Evolutionary conservation across 192 early-diverging fungal genomes (phyloP).

Genomic region (Entomortierella lignicola): DNA sequence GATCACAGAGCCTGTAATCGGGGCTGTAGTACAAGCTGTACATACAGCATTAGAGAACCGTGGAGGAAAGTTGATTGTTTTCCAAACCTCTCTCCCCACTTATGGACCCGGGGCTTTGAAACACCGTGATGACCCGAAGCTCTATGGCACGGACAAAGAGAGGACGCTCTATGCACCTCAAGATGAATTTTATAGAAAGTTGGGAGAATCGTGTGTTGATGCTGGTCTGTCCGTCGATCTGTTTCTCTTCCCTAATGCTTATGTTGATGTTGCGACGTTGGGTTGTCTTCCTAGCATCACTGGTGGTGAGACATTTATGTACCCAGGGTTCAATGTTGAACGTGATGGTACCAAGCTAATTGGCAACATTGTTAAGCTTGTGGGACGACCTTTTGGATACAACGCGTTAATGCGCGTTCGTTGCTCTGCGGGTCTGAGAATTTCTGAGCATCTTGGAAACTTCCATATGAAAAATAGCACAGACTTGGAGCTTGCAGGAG

Average conservation of each 20-base stretch:
- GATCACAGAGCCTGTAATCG: conserved; percentile 79
- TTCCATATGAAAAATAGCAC: conserved; percentile 92
- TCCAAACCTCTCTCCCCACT: conserved; percentile 89
- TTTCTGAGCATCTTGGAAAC: conserved; percentile 93
- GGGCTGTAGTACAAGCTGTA: conserved; percentile 82
- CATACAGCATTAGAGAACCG: conserved; percentile 76
- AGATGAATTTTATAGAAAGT: conserved; percentile 85
- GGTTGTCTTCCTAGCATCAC: conserved; percentile 84
- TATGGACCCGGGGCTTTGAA: conserved; percentile 90
- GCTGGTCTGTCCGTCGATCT: conserved; percentile 88
- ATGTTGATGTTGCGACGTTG: conserved; percentile 91
- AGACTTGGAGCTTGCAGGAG: conserved; percentile 92
- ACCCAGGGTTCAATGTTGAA: conserved; percentile 82
- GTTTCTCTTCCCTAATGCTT: conserved; percentile 90
- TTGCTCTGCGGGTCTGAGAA: conserved; percentile 88
- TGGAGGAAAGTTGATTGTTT: conserved; percentile 92
- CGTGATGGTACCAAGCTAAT: conserved; percentile 79
- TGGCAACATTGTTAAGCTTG: conserved; percentile 77
- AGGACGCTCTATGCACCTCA: conserved; percentile 86
- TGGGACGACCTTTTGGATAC: conserved; percentile 85
- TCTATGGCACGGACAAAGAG: conserved; percentile 95
- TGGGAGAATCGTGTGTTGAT: conserved; percentile 84
- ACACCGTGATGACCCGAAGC: conserved; percentile 88
- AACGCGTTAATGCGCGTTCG: conserved; percentile 90
- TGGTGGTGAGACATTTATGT: conserved; percentile 87